A percentile compares a stretch with the other conserved stretches of the same genome.
Evolutionary conservation across 2,329 filamentous ascomycete species (phyloP).

Genomic region (Xylaria polymorpha): DNA sequence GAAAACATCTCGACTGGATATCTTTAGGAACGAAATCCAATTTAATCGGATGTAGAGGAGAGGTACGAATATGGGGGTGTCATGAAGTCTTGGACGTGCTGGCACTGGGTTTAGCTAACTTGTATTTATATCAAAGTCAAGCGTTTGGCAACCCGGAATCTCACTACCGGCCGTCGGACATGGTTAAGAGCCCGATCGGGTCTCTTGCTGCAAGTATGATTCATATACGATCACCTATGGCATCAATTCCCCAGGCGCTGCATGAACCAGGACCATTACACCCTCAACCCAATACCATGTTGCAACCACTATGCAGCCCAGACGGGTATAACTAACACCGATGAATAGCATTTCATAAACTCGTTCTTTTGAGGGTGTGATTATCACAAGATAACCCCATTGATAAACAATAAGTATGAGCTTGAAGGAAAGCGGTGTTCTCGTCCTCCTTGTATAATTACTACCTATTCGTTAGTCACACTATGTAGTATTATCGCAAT

Average conservation of each 20-base stretch:
- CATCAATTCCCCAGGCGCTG: not conserved
- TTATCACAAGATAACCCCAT: not conserved
- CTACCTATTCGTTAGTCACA: not conserved
- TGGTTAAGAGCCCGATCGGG: not conserved
- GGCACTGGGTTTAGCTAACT: not conserved
- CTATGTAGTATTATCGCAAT: too few relatives aligned
- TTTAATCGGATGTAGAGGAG: not conserved
- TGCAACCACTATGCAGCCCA: not conserved
- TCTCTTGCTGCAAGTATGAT: conserved; percentile 2
- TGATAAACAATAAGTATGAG: too few relatives aligned
- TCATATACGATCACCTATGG: not conserved
- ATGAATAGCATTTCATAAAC: not conserved
- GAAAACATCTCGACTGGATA: conserved; percentile 12
- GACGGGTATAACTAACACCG: not conserved
- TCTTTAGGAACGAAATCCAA: not conserved
- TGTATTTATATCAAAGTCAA: not conserved
- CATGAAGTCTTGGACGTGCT: not conserved
- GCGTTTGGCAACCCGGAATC: not conserved
- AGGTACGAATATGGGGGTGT: not conserved
- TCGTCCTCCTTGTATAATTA: not conserved
- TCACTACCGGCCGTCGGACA: conserved; percentile 5
- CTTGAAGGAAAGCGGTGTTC: not conserved
- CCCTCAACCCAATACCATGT: not conserved
- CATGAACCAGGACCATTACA: not conserved
- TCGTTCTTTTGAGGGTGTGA: not conserved